Evolutionary conservation across 2,329 filamentous ascomycete genomes (phyloP).

Genomic region (Diplodia corticola): DNA sequence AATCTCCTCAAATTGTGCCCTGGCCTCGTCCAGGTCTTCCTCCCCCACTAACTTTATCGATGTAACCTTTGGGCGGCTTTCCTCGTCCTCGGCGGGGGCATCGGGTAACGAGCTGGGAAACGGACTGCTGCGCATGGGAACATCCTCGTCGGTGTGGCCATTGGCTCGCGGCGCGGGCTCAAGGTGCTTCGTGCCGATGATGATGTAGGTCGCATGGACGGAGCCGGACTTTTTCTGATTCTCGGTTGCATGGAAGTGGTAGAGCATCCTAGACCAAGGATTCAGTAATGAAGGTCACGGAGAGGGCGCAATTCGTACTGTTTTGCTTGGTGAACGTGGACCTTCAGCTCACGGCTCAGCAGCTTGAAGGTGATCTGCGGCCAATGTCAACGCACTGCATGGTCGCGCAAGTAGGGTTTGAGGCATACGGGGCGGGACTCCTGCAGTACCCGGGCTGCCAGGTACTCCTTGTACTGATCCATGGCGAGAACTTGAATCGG

Average conservation of each 20-base stretch:
- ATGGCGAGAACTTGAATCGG: conserved; percentile 34
- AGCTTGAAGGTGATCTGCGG: conserved; percentile 80
- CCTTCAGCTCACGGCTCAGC: conserved; percentile 76
- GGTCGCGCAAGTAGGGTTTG: conserved; percentile 32
- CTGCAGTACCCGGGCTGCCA: conserved; percentile 73
- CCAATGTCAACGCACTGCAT: not conserved
- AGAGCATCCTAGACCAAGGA: conserved; percentile 67
- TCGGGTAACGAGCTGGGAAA: conserved; percentile 62
- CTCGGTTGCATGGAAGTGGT: conserved; percentile 77
- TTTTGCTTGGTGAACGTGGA: conserved; percentile 87
- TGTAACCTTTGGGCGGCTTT: conserved; percentile 53
- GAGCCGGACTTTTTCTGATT: conserved; percentile 72
- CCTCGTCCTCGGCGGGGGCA: conserved; percentile 43
- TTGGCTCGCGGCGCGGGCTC: conserved; percentile 26
- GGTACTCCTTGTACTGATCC: conserved; percentile 66
- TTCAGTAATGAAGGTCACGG: conserved; percentile 27
- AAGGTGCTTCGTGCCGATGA: conserved; percentile 67
- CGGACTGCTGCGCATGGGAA: conserved; percentile 65
- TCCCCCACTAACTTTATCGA: conserved; percentile 70
- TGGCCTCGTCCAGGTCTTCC: conserved; percentile 68
- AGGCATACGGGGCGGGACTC: conserved; percentile 68
- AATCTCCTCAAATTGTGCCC: conserved; percentile 70
- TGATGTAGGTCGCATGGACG: conserved; percentile 88
- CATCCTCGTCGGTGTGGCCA: conserved; percentile 65
- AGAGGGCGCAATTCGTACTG: conserved; percentile 58